Evolutionary conservation across 2,329 filamentous ascomycete species (phyloP), one percentile per base, ranked within the genome.

Genomic region (Fusarium armeniacum): DNA sequence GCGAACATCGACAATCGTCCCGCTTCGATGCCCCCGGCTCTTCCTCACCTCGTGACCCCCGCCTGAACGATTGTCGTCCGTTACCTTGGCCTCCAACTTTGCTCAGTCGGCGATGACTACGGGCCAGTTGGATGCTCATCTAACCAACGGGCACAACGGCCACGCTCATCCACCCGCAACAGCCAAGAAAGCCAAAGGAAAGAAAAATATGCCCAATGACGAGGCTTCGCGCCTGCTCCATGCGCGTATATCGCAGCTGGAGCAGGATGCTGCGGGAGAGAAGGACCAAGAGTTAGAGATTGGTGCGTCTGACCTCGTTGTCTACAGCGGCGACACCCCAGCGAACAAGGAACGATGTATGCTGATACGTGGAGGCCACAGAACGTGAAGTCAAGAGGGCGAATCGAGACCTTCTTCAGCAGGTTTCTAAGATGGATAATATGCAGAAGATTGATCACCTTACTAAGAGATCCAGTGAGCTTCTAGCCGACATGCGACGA

Each of bases 261-360:
- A 99, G 80, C 92, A 93, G 68, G 94, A 98, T 84, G 93, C 92
- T 51, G 94, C 94, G 13, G 93, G 93, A 63, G 94, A 97, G 79
- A 97, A 97, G 81, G 95, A 97, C 74, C 93, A 98, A 81, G 94
- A 98, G 82, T 89, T 92, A 65, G 96, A 98, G 84, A 98, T 99
- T 78, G 93, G 94, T 97, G 84, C 78, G 90, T 76, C 58, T 59
- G 69, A 54, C 66, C 62, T 71, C 65, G 44, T 62, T 58, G 50
- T 57, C 45, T 49, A 53, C 58, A 54, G 26, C 68, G 47, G 40
- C 67, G 63, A 43, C 26, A 30, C 60, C 52, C 56, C 32, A 57
- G 33, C 35, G 44, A 50, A 52, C 35, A 45, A n/a, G 51, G 51
- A 67, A 62, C 59, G 58, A 53, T 44, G 52, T 62, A 66, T 73